phyloP scores from a whole-genome alignment of 441 rosid species.

The Eruca vesicaria region DNA sequence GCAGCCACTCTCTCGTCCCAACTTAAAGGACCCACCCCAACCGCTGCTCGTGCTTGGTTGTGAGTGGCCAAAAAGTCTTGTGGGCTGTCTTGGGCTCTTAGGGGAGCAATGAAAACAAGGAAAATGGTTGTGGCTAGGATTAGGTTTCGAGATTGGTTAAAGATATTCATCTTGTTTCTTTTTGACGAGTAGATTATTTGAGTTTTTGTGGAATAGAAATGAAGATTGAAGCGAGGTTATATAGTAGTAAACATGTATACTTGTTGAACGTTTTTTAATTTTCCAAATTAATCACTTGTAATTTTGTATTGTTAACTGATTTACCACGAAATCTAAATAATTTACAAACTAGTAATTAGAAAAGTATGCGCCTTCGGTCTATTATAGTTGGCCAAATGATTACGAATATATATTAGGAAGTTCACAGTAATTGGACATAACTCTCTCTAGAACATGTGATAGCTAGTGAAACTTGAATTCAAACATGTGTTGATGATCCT shows the following conservation, averaged over 20 bases:
- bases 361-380: constrained; percentile 3
- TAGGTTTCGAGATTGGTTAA: constrained; percentile 8
- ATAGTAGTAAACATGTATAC: constrained; percentile 8
- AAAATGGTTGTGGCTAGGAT: constrained; percentile 16
- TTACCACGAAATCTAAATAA: background rate
- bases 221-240: background rate
- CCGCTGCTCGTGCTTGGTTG: constrained; percentile 29
- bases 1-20: constrained; percentile 28
- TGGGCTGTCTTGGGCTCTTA: constrained; percentile 39
- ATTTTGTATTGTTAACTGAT: background rate
- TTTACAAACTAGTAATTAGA: background rate
- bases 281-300: background rate
- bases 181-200: background rate
- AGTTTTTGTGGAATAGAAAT: background rate
- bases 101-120: background rate
- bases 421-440: background rate
- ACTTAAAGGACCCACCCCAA: constrained; percentile 31
- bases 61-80: constrained; percentile 34
- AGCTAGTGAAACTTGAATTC: background rate
- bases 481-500: background rate
- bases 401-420: background rate
- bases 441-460: background rate
- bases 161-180: constrained; percentile 10
- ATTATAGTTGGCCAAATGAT: background rate
- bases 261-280: constrained; percentile 1